Conservation (phyloP, 139 green algal species). For the Desmodesmus armatus region DNA sequence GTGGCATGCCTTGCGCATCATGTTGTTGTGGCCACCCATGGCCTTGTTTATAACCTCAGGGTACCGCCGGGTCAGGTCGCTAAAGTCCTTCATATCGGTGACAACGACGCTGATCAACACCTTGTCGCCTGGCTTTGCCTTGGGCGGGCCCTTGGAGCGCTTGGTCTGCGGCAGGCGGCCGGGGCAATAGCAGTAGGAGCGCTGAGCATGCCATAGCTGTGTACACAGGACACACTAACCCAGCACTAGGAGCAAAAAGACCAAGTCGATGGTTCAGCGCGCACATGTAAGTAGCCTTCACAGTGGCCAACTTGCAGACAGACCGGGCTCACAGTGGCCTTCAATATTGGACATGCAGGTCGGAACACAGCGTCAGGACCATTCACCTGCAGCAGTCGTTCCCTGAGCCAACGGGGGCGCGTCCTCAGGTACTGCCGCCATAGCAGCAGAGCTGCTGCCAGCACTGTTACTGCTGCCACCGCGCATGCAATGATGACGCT, state of each 20-base stretch:
- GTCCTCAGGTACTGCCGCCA: slow-evolving; percentile 1
- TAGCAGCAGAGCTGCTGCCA: background rate
- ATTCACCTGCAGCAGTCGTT: slow-evolving; percentile 18
- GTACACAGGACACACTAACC: background rate
- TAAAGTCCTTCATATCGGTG: slow-evolving; percentile 41
- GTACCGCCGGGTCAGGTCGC: slow-evolving; percentile 22
- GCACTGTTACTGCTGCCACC: background rate
- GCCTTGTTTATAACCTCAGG: slow-evolving; percentile 30
- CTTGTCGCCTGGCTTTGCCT: slow-evolving; percentile 7
- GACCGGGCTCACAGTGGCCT: background rate
- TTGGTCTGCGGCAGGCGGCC: background rate
- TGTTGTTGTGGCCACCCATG: slow-evolving; percentile 45
- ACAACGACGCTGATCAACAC: slow-evolving; percentile 29
- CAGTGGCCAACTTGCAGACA: background rate
- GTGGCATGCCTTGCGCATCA: slow-evolving; percentile 40
- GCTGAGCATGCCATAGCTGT: background rate
- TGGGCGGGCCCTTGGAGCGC: background rate
- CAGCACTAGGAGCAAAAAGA: background rate
- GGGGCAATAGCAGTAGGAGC: background rate
- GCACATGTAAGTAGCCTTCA: background rate
- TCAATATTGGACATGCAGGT: background rate
- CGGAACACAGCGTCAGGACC: background rate
- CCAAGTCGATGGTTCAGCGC: background rate
- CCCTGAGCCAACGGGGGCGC: slow-evolving; percentile 29
- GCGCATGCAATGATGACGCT: slow-evolving; percentile 2